Percentiles rank a stretch among this genome's conserved stretches.
Conservation (phyloP, 345 rosid species). For the Euclidium syriacum region DNA sequence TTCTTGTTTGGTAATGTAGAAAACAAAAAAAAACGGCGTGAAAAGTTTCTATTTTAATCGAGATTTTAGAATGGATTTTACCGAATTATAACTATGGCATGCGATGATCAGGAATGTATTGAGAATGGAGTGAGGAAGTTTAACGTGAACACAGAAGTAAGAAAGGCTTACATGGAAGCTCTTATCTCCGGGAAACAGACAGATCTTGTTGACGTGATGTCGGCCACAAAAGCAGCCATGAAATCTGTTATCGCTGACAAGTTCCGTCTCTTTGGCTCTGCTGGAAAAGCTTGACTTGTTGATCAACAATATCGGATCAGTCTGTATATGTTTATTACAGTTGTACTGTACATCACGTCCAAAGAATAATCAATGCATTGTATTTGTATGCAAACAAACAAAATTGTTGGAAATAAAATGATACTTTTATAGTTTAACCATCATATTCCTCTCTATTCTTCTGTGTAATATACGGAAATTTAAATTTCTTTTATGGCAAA, state of each 20-base stretch:
- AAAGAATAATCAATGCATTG: slow-evolving; percentile 8
- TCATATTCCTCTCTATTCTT: background rate
- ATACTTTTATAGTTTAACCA: background rate
- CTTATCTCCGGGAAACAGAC: slow-evolving; percentile 42
- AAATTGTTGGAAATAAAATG: slow-evolving; percentile 9
- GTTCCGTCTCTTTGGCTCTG: slow-evolving; percentile 80
- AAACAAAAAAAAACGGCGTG: too few relatives aligned
- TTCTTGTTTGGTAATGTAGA: background rate
- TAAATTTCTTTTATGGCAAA: background rate
- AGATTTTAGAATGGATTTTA: background rate
- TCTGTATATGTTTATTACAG: background rate
- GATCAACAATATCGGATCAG: background rate
- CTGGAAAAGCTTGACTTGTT: slow-evolving; percentile 63
- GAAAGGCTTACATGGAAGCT: slow-evolving; percentile 76
- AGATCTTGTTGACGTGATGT: slow-evolving; percentile 71
- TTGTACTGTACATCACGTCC: background rate
- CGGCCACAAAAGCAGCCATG: slow-evolving; percentile 78
- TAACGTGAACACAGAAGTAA: slow-evolving; percentile 86
- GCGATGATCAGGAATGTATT: slow-evolving; percentile 51
- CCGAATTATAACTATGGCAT: background rate
- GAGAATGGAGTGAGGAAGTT: slow-evolving; percentile 80
- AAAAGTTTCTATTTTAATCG: background rate
- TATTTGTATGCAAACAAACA: background rate
- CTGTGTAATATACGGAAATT: background rate
- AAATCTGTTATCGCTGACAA: slow-evolving; percentile 72